Base-by-base conservation (phyloP, 176 grass and related monocot genomes). In the Aegilops tauschii region DNA sequence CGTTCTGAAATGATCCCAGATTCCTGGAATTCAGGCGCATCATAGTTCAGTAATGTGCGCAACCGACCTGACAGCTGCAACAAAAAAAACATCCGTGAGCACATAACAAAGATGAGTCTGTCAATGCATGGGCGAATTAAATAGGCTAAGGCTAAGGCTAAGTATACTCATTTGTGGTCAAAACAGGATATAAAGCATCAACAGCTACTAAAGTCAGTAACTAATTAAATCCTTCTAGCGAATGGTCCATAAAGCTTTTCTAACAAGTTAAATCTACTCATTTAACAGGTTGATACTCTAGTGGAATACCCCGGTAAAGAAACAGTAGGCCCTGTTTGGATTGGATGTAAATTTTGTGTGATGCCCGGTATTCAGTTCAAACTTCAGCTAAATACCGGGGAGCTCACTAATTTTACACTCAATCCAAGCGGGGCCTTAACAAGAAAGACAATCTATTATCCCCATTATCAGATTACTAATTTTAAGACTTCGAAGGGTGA, bases 11-110 rank as follows among this genome's bases (percentile, higher is more conserved):
- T 61, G 44, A 10, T 79, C 63, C 89, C 83, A 65, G 90, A 84
- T 87, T 97, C 90, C 69, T 67, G 93, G 77, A 89, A 76, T 81
- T 99, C 97, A 16, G 97, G 97, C 12, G 92, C 88, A 93, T 97
- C 90, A 61, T 97, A 94, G 69, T 73, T 89, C 25, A 91, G 75
- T 80, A 93, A 80, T 86, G 97, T 28, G 66, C 75, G 80, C 87
- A 96, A 92, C 70, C 87, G 87, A 82, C 80, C 92, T 21, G 94
- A 94, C 81, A 99, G 85, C 97, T 99, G 85, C 6, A 74, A 90
- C 21, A 68, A 78, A 85, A 45, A 88, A 85, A 31, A 85, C 23
- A 77, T 9, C 2, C 58, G 86, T 91, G 62, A 85, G 78, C 81
- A 56, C 39, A 85, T n/a, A 59, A 42, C 50, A 32, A 78, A 78